Evolutionary conservation across 2,329 filamentous ascomycete species (phyloP).

Genomic region (Apiospora hydei): DNA sequence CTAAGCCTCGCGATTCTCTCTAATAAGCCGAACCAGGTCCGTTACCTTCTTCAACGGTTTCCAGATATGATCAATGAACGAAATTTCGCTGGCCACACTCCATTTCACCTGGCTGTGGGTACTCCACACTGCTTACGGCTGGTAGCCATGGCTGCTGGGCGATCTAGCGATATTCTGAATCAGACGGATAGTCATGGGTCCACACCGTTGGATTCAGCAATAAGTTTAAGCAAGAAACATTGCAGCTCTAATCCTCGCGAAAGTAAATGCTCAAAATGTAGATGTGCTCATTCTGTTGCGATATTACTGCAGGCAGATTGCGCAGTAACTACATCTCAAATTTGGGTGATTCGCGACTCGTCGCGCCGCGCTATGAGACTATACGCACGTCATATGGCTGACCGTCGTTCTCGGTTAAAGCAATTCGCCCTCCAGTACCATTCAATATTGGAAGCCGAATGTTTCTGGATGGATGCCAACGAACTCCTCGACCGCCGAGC

Average conservation of each 20-base stretch:
- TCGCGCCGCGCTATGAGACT: not conserved
- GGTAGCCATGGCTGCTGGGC: not conserved
- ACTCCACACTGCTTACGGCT: not conserved
- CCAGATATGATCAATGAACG: not conserved
- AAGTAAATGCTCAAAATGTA: not conserved
- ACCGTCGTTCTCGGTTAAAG: not conserved
- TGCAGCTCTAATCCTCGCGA: not conserved
- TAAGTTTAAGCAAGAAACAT: not conserved
- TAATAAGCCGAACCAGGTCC: not conserved
- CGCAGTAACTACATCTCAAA: not conserved
- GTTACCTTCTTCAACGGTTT: not conserved
- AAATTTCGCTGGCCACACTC: not conserved
- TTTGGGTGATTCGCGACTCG: too few relatives aligned
- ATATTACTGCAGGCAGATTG: not conserved
- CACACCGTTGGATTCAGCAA: not conserved
- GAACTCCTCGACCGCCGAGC: not conserved
- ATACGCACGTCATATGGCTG: not conserved
- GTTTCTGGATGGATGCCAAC: not conserved
- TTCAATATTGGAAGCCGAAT: not conserved
- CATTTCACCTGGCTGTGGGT: not conserved
- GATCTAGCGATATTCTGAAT: not conserved
- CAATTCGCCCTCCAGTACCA: not conserved
- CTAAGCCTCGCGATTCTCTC: not conserved
- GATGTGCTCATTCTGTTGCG: too few relatives aligned
- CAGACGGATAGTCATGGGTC: accelerated